Evolutionary conservation across 129 eudicot genomes (phyloP), one percentile per base, ranked within the genome.

Genomic region (Glebionis coronaria): DNA sequence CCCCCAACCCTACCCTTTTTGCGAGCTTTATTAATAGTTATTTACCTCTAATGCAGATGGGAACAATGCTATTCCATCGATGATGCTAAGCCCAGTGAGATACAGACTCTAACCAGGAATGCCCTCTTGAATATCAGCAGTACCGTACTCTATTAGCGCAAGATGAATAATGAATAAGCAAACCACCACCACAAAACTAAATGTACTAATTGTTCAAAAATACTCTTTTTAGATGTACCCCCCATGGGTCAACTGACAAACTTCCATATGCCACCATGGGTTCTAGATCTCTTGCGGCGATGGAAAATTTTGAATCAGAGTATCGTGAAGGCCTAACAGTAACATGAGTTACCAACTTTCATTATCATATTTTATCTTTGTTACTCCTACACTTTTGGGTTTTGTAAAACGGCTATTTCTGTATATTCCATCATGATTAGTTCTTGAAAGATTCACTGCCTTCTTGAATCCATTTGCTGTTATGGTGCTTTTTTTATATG

Each of bases 211-310:
- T 16, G 35, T 68, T 67, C 31, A 23, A 31, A 56, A 38, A 13
- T 27, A 31, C 44, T 28, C 1, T 31, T 75, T 29, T 44, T 70
- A 92, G 98, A 92, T 92, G 18, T 92, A 92, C n/a, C 63, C 98
- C 98, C 61, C 96, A 92, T 77, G 96, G 96, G 62, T 92, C 98
- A 62, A 92, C 98, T 0, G 96, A 92, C 77, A 80, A 95, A 9
- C 81, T 92, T 13, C 98, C 98, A 42, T 92, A 63, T 80, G 96
- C 98, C 19, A 92, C 98, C 19, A 92, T 92, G 98, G 98, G 98
- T 0, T 92, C 96, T 70, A 96, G 98, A 73, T 92, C 98, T 19
- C 91, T 92, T 71, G 96, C 98, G 67, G 98, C 98, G 19, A 86
- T 92, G 96, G 81, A 95, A 15, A 81, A 88, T 14, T 88, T 92